These are phyloP conservation scores for Kingdonia uniflora DNA, from an alignment of 164 flowering plant genomes.

Conservation along the genomic window DNA sequence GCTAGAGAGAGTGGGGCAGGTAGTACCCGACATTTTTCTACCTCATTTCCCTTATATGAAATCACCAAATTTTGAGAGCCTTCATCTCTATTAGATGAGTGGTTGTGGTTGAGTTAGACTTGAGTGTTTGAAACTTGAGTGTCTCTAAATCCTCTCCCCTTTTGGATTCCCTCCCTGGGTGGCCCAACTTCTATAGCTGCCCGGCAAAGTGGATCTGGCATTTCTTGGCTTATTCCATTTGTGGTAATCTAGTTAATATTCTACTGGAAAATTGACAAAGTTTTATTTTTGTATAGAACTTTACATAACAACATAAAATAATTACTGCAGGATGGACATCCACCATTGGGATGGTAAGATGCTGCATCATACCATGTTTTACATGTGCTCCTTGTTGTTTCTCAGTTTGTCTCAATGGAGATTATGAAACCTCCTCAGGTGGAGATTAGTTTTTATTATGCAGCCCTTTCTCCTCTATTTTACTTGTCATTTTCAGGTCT, in stretches of 20 bases:
- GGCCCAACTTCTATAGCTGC: slow-evolving; percentile 98
- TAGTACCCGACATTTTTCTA: no score
- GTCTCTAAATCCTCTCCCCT: no score
- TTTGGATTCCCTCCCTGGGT: slow-evolving; percentile 98
- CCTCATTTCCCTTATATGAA: no score
- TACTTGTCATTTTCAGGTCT: no score
- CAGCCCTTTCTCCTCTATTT: no score
- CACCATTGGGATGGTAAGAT: slow-evolving; percentile 93
- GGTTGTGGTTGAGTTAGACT: no score
- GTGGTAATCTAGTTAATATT: slow-evolving; percentile 46
- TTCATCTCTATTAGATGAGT: no score
- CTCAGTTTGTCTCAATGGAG: slow-evolving; percentile 93
- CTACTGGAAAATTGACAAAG: no score
- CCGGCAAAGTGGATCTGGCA: slow-evolving; percentile 93
- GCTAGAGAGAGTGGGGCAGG: no score
- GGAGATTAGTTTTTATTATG: slow-evolving; percentile 5
- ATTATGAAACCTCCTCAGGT: slow-evolving; percentile 98
- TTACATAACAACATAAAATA: slow-evolving; percentile 1
- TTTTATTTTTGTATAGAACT: background rate
- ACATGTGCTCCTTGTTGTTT: slow-evolving; percentile 82
- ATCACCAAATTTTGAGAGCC: no score
- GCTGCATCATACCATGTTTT: slow-evolving; percentile 91
- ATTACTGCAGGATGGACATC: slow-evolving; percentile 90
- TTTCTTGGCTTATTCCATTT: slow-evolving; percentile 95
- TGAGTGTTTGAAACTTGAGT: no score